phyloP scores from a whole-genome alignment of 176 grass and related monocot genomes.

The Leersia perrieri region DNA sequence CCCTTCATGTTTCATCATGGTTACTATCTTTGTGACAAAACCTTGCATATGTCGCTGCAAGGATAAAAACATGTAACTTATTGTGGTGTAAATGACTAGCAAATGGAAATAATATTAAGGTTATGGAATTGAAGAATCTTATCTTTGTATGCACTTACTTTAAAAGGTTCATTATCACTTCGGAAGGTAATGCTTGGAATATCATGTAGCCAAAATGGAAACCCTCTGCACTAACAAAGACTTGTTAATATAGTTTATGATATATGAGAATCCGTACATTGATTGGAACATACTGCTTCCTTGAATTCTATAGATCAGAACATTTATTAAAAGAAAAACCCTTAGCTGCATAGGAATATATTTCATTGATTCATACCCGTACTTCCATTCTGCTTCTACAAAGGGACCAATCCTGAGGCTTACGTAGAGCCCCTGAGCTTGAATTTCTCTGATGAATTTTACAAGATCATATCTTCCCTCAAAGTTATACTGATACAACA shows the following conservation, averaged over 20 bases:
- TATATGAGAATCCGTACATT: neutral
- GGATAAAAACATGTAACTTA: constrained; percentile 5
- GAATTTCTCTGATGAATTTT: constrained; percentile 80
- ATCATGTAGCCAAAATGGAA: constrained; percentile 68
- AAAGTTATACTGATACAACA: constrained; percentile 68
- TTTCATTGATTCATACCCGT: constrained; percentile 59
- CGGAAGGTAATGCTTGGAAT: constrained; percentile 56
- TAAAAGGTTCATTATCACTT: constrained; percentile 58
- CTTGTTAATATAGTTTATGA: constrained; percentile 8
- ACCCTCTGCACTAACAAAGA: constrained; percentile 54
- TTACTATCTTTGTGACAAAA: constrained; percentile 60
- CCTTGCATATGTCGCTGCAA: constrained; percentile 70
- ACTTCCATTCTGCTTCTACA: constrained; percentile 86
- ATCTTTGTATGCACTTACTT: constrained; percentile 39
- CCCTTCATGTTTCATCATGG: constrained; percentile 48
- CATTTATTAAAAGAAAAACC: neutral
- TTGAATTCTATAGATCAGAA: neutral
- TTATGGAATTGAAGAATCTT: neutral
- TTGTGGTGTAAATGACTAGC: neutral
- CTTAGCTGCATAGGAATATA: neutral
- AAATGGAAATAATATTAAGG: constrained; percentile 1
- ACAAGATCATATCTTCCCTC: constrained; percentile 79
- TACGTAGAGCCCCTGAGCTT: constrained; percentile 78
- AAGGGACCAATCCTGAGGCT: constrained; percentile 89
- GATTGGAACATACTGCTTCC: neutral